A percentile compares a stretch with the other conserved stretches of the same genome.
These are phyloP conservation scores for Triticum turgidum DNA, from an alignment of 176 grass and related monocot genomes.

Conservation along the genomic window DNA sequence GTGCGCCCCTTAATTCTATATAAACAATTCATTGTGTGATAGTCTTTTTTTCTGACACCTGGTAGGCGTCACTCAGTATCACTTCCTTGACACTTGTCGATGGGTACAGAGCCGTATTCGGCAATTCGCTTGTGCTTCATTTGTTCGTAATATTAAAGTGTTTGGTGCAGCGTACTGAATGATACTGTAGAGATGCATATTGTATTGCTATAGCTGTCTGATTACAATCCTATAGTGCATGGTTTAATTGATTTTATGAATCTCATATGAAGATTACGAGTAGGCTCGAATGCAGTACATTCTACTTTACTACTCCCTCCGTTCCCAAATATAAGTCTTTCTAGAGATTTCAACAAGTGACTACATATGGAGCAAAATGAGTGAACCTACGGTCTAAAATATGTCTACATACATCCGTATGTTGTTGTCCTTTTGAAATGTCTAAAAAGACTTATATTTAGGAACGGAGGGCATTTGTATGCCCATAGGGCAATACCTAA, in stretches of 20 bases:
- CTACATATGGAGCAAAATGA: too few species aligned
- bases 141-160: neutral
- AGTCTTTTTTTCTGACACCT: slow-evolving; percentile 1
- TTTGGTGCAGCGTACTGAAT: neutral
- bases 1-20: neutral
- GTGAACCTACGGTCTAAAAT: too few species aligned
- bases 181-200: slow-evolving; percentile 14
- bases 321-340: too few species aligned
- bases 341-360: too few species aligned
- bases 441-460: too few species aligned
- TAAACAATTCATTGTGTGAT: slow-evolving; percentile 12
- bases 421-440: too few species aligned
- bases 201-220: slow-evolving; percentile 1
- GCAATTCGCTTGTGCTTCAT: neutral
- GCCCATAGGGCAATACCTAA: slow-evolving; percentile 3
- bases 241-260: neutral
- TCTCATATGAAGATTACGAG: slow-evolving; percentile 2
- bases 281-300: neutral
- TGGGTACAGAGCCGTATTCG: neutral
- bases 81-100: slow-evolving; percentile 10
- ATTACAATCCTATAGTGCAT: slow-evolving; percentile 1
- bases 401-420: too few species aligned
- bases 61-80: neutral
- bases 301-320: neutral
- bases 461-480: neutral